Evolutionary conservation across 371 early-diverging fungal genomes (phyloP).

Genomic region (Rhizopus delemar): DNA sequence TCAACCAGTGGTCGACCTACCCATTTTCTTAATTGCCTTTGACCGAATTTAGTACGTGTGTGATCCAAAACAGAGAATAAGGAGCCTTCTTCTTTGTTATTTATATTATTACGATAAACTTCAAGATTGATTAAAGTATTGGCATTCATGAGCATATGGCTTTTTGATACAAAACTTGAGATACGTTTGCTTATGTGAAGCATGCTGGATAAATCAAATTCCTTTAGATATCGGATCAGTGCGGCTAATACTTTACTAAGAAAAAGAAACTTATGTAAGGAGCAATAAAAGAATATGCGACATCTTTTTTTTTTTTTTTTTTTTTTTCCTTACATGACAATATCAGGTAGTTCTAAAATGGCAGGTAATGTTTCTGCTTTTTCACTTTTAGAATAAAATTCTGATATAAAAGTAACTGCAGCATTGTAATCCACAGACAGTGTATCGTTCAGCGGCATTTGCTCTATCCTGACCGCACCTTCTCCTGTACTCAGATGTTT

Average conservation of each 20-base stretch:
- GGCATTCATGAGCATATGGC: constrained; percentile 76
- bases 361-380: constrained; percentile 15
- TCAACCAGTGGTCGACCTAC: constrained; percentile 72
- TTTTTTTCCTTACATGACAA: constrained; percentile 30
- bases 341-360: constrained; percentile 30
- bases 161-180: constrained; percentile 63
- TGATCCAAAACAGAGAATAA: constrained; percentile 70
- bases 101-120: constrained; percentile 66
- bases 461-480: constrained; percentile 61
- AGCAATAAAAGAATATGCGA: neutral
- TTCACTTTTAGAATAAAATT: constrained; percentile 46
- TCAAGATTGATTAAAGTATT: constrained; percentile 78
- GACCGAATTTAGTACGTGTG: constrained; percentile 75
- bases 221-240: constrained; percentile 62
- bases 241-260: constrained; percentile 53
- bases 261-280: neutral
- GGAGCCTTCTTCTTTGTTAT: constrained; percentile 52
- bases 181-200: constrained; percentile 63
- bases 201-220: constrained; percentile 63
- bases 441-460: constrained; percentile 48
- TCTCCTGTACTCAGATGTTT: constrained; percentile 33
- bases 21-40: constrained; percentile 79
- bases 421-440: constrained; percentile 42
- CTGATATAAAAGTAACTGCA: constrained; percentile 54
- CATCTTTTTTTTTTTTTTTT: neutral